phyloP scores from a whole-genome alignment of 306 rosid genomes.

The Echinosophora koreensis region DNA sequence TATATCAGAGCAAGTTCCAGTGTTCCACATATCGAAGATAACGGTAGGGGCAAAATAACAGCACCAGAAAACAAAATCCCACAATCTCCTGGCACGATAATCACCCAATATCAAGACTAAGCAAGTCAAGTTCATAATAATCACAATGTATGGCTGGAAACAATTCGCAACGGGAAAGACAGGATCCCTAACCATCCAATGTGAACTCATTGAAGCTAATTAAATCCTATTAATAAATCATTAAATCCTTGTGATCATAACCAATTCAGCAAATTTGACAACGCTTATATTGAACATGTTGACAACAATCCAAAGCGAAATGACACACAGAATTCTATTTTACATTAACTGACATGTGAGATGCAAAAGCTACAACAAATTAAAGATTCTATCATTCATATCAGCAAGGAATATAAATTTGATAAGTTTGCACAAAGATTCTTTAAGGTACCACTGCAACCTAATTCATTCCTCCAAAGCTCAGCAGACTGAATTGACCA shows the following conservation, averaged over 20 bases:
- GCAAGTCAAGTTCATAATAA: conserved; percentile 3
- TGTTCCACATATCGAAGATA: not conserved
- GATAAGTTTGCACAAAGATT: conserved; percentile 54
- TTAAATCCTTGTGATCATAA: conserved; percentile 25
- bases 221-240: conserved; percentile 1
- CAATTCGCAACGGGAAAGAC: not conserved
- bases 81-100: not conserved
- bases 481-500: conserved; percentile 35
- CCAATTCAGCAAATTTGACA: conserved; percentile 36
- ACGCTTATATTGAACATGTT: conserved; percentile 45
- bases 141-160: not conserved
- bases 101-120: not conserved
- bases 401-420: conserved; percentile 48
- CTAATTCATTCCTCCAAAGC: conserved; percentile 47
- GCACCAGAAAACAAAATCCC: not conserved
- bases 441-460: conserved; percentile 42
- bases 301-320: conserved; percentile 48
- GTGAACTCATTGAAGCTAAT: not conserved
- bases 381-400: conserved; percentile 45
- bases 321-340: conserved; percentile 48
- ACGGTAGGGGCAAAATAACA: not conserved
- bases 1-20: not conserved
- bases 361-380: conserved; percentile 44
- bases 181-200: not conserved
- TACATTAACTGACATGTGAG: conserved; percentile 48